Conservation (phyloP, 345 rosid species). For the Mercurialis annua region DNA sequence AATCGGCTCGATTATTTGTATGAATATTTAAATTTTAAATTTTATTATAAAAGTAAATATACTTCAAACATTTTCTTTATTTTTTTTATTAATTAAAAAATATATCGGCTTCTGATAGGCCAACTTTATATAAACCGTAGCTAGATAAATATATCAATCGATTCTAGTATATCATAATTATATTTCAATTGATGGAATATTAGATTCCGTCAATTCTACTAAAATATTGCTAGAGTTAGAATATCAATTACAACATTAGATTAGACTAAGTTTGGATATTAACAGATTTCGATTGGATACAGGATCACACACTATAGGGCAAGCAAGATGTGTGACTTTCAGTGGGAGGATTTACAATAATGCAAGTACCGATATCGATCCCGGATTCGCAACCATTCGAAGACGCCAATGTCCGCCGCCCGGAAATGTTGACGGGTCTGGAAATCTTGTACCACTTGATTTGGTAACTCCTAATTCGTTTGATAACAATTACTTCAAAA, state of each 20-base stretch:
- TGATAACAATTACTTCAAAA: slow-evolving; percentile 9
- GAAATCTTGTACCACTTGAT: slow-evolving; percentile 4
- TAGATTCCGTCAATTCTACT: too few relatives aligned
- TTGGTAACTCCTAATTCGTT: slow-evolving; percentile 14
- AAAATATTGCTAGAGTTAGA: too few relatives aligned
- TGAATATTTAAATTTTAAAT: too few relatives aligned
- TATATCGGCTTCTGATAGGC: too few relatives aligned
- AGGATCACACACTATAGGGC: slow-evolving; percentile 12
- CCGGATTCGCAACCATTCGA: slow-evolving; percentile 1
- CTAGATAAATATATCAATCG: neutral
- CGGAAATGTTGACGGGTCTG: neutral
- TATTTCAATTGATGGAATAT: too few relatives aligned
- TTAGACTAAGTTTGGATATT: neutral
- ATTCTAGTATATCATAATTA: neutral
- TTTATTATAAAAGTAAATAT: too few relatives aligned
- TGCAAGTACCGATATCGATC: slow-evolving; percentile 7
- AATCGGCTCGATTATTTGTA: too few relatives aligned
- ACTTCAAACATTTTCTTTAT: too few relatives aligned
- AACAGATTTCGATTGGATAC: neutral
- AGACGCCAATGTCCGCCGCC: neutral
- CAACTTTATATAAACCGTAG: too few relatives aligned
- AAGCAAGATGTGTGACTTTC: slow-evolving; percentile 7
- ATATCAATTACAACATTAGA: neutral
- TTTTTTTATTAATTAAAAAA: too few relatives aligned
- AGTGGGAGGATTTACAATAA: slow-evolving; percentile 5